Percentiles rank a stretch among this genome's conserved stretches.
These are phyloP conservation scores for Pseudogymnoascus sp. DNA, from an alignment of 2,329 filamentous ascomycete genomes.

Conservation along the genomic window DNA sequence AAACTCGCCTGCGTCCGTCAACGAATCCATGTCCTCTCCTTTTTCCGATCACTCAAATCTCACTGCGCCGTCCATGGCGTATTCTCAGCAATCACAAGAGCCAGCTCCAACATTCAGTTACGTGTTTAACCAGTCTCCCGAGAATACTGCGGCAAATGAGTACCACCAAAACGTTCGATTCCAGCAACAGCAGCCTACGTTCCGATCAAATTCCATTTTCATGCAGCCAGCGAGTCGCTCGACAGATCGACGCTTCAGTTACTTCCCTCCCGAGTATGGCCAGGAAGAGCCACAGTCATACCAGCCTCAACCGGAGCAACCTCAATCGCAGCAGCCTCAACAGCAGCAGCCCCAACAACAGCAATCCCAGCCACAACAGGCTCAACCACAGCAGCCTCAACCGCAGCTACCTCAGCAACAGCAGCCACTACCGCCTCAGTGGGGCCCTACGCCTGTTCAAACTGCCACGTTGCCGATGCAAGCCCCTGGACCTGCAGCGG, in stretches of 20 bases:
- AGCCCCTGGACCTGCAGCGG: neutral
- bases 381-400: neutral
- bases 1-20: conserved; percentile 34
- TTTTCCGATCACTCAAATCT: conserved; percentile 35
- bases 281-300: neutral
- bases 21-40: conserved; percentile 42
- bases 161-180: conserved; percentile 14
- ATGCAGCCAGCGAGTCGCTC: conserved; percentile 48
- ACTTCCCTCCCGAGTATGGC: conserved; percentile 51
- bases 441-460: conserved; percentile 20
- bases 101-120: conserved; percentile 50
- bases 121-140: conserved; percentile 50
- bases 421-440: conserved; percentile 24
- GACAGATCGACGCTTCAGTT: conserved; percentile 53
- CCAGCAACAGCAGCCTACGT: conserved; percentile 41
- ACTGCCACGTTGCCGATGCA: neutral
- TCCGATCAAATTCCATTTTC: conserved; percentile 63
- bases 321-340: neutral
- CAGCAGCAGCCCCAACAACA: neutral
- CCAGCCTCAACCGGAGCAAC: neutral
- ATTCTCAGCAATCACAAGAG: conserved; percentile 33
- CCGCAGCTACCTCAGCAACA: conserved; percentile 20
- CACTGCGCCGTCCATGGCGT: conserved; percentile 30
- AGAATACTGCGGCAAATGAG: conserved; percentile 32
- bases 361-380: neutral